Percentiles rank a stretch among this genome's conserved stretches.
Evolutionary conservation across 2,329 filamentous ascomycete genomes (phyloP).

Genomic region (Pestalotiopsis sp.): DNA sequence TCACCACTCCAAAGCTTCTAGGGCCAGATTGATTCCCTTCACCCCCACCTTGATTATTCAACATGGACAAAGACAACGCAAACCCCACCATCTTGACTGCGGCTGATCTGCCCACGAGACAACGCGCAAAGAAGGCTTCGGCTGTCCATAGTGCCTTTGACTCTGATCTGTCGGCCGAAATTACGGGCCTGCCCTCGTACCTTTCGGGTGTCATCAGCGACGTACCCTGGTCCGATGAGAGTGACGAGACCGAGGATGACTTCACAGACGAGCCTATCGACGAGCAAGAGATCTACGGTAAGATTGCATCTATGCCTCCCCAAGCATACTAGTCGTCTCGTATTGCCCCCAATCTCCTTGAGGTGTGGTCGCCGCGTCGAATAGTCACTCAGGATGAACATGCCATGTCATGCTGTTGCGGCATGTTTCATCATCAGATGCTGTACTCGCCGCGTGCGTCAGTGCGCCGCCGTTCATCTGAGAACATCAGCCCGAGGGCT

Average conservation of each 20-base stretch:
- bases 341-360: neutral
- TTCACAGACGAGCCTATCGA: conserved; percentile 82
- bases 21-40: neutral
- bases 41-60: neutral
- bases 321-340: conserved; percentile 21
- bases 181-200: conserved; percentile 49
- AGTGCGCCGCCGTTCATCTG: neutral
- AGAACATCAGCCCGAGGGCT: neutral
- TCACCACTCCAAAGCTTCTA: neutral
- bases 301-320: conserved; percentile 21
- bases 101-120: conserved; percentile 84
- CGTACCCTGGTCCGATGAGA: conserved; percentile 39
- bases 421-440: conserved; percentile 9
- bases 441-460: conserved; percentile 10
- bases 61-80: conserved; percentile 67
- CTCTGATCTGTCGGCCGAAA: conserved; percentile 48
- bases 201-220: conserved; percentile 43
- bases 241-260: conserved; percentile 51
- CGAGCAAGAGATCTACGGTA: conserved; percentile 95
- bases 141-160: conserved; percentile 50
- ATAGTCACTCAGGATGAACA: neutral
- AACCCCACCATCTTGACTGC: conserved; percentile 92
- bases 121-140: conserved; percentile 50
- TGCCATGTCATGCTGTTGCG: neutral
- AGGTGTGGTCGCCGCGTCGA: neutral